Evolutionary conservation across 1,284 basidiomycete species (phyloP), one percentile per base, ranked within the genome.

Genomic region (Rhodotorula sp.): DNA sequence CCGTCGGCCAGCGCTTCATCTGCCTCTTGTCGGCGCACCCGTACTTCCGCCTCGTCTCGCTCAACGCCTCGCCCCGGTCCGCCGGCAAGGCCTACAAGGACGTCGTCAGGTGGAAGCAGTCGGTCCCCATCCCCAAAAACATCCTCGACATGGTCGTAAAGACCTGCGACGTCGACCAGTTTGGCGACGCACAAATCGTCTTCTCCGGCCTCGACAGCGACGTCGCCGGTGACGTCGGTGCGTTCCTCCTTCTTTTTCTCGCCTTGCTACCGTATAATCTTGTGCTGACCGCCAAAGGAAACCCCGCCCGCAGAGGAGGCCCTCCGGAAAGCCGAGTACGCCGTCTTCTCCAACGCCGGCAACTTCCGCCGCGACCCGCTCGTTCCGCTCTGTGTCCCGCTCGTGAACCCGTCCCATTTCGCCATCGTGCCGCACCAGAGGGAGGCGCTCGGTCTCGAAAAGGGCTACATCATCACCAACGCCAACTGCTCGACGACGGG

Each of bases 401-500:
- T 98, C 78, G 95, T 97, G 77, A 99, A 99, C 83, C 85, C 93
- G 0, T 84, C 84, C 12, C 96, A 99, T 81, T 84, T 98, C 63
- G 84, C 87, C 73, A 92, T 99, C 79, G 84, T 99, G 76, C 85
- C 86, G 0, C 89, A 93, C 79, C 96, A 99, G 82, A 88, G 85
- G 70, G 79, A 86, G 17, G 81, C 87, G 29, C 89, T 90, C 75
- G 89, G 90, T 5, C 85, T 94, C 18, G 84, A 86, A 68, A 91
- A 89, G 76, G 96, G 96, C 5, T 99, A 93, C 85, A 95, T 99
- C 80, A 89, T 99, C 73, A 95, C 93, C 68, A 99, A 99, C 81
- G 96, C 96, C 76, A 99, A 99, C 84, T 99, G 96, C 84, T 92
- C 93, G 48, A 98, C 96, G 24, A 99, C 96, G 3, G 95, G 91